Base-by-base conservation (phyloP, 805 yeast species). In the Barnettozyma vustinii region DNA sequence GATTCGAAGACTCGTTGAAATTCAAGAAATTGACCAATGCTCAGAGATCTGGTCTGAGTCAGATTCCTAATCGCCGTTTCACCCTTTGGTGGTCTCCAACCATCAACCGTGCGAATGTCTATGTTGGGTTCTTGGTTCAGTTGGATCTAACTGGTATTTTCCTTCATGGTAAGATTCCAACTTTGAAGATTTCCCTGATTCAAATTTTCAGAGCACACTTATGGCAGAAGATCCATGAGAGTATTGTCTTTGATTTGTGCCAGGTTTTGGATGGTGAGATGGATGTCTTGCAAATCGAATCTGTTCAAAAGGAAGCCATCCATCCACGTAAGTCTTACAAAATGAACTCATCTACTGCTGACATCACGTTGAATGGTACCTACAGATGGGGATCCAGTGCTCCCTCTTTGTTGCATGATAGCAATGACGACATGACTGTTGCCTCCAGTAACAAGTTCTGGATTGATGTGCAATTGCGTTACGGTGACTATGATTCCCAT, bases 81-180 rank as follows among this genome's bases (percentile, higher is more conserved):
- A 94, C 99, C 0, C 71, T 94, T 27, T 94, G 99, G 99, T 94
- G 99, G 99, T 90, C 97, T 0, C 99, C 99, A 6, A 94, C 99
- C 0, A 94, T 94, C 59, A 94, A 94, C 61, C 79, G 99, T 55
- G 99, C 99, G 6, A 94, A 94, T 62, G 98, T 94, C 23, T 94
- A 94, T 62, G 97, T 94, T 49, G 99, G 99, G 25, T 94, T 94
- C 71, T 74, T 91, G 61, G 99, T 94, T 26, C 99, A 94, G 64
- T 73, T 94, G 41, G 99, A 94, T 67, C 72, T 94, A 61, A 94
- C 99, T 0, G 99, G 99, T 60, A 92, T 94, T 26, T 94, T 94
- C 66, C 72, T 94, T 44, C 99, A 94, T 63, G 99, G 99, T 57
- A 94, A 94, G 66, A 94, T 94, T 55, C 99, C 99, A 8, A 94